Base-by-base conservation (phyloP, 352 stramenopile genomes). In the Phytophthora constricta region DNA sequence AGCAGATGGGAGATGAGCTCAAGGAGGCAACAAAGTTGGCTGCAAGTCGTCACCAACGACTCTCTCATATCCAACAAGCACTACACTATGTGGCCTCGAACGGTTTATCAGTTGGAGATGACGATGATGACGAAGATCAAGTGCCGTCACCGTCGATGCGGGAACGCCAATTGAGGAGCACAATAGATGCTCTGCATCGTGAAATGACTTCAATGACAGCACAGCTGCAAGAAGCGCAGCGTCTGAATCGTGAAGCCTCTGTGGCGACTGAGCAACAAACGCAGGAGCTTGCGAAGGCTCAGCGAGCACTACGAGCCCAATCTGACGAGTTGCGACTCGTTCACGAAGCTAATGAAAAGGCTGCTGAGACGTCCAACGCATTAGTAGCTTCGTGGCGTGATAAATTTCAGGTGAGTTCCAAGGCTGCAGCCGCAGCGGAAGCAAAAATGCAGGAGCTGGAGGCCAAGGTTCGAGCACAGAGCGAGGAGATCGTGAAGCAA, bases 171-270 rank as follows among this genome's bases (percentile, higher is more conserved):
- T 61, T 92, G 22, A 80, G 71, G 37, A 78, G 65, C 17, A 83
- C 76, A 10, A 74, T 90, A 5, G 77, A 89, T 0, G 75, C 76
- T 9, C 62, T 91, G 17, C 77, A 86, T 60, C 88, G 80, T 41
- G 84, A 92, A 62, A 91, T 91, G 26, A 59, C 64, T 2, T 73
- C 82, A 56, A 65, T 90, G n/a, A 57, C 84, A 11, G 58, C 33
- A n/a, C 84, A 92, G 46, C 49, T 91, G 13, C 70, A 89, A 27
- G 84, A 90, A 31, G 80, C 86, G n/a, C 43, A 85, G 20, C 72
- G 71, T 13, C 50, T 72, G 26, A 74, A 90, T 52, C 77, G 78
- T 39, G 74, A 89, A 28, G 72, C 82, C 54, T 51, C 80, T 1
- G 57, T 73, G 28, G 55, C 54, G 13, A 74, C 74, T 34, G 80